Evolutionary conservation across 192 early-diverging fungal genomes (phyloP), one percentile per base, ranked within the genome.

Genomic region (Backusella tuberculispora): DNA sequence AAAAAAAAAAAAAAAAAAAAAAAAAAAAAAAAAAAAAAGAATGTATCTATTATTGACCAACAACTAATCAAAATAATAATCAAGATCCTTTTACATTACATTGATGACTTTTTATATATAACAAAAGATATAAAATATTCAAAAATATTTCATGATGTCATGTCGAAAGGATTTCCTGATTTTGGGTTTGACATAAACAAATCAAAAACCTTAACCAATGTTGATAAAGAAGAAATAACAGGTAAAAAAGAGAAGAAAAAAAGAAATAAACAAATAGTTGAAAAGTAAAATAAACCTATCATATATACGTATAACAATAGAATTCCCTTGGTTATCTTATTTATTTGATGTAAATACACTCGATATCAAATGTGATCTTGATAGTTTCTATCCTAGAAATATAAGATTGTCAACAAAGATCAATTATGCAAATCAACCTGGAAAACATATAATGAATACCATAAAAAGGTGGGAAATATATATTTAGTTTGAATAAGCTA

Each of bases 21-120:
- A 34, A 2, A 2, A 34, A 34, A 34, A 34, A 34, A 34, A 34
- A 34, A 34, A 2, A 34, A 34, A 2, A 34, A 34, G 46, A 47
- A 14, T 1, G 34, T 63, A 63, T 63, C 0, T 7, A 7, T n/a
- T 63, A 34, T 24, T 14, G 29, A 37, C 29, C 12, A 37, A 4
- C 5, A 26, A 13, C 9, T 14, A 19, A 26, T 15, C 43, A 26
- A 15, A 43, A 43, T 14, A 12, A 24, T 6, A 21, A 2, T 15
- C 13, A 46, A 69, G 68, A 29, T 69, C 3, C 6, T 69, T 3
- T 34, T 69, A 3, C n/a, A 42, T 12, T 69, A 69, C 14, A 5
- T 69, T 17, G 68, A 69, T 34, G 68, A 69, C 45, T 69, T 69
- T n/a, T 14, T 69, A 7, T 69, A 69, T 12, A 69, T 69, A 9